phyloP scores from a whole-genome alignment of 2,329 filamentous ascomycete species.

The Colletotrichum sp. region DNA sequence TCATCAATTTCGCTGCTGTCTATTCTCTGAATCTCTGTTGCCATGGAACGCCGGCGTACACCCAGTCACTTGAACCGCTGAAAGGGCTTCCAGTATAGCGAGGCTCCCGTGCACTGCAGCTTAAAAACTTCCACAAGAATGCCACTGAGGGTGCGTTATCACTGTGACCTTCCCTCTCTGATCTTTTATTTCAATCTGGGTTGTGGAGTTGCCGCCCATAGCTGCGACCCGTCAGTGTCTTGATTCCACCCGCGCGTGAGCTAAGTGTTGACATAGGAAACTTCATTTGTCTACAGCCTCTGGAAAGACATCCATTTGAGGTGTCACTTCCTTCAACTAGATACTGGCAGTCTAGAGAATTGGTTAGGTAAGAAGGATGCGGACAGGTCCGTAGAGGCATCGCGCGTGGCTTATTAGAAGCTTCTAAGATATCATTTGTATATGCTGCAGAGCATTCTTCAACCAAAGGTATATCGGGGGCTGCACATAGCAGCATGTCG shows the following conservation, averaged over 20 bases:
- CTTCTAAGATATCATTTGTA: too few species aligned
- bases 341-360: background rate
- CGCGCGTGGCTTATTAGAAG: background rate
- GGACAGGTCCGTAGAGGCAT: background rate
- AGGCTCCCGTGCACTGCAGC: too few species aligned
- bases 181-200: background rate
- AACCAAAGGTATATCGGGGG: too few species aligned
- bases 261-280: background rate
- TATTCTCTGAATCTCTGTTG: too few species aligned
- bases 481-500: background rate
- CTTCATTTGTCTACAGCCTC: background rate
- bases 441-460: too few species aligned
- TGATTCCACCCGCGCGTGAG: background rate
- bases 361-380: background rate
- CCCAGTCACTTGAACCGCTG: too few species aligned
- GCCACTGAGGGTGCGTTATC: too few species aligned
- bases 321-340: background rate
- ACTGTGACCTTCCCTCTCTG: background rate
- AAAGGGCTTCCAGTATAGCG: too few species aligned
- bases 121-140: too few species aligned
- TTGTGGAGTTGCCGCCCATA: background rate
- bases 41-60: too few species aligned
- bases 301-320: background rate
- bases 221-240: background rate
- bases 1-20: too few species aligned